phyloP scores from a whole-genome alignment of 495 filamentous ascomycete genomes.

The Aspergillus ellipticus region DNA sequence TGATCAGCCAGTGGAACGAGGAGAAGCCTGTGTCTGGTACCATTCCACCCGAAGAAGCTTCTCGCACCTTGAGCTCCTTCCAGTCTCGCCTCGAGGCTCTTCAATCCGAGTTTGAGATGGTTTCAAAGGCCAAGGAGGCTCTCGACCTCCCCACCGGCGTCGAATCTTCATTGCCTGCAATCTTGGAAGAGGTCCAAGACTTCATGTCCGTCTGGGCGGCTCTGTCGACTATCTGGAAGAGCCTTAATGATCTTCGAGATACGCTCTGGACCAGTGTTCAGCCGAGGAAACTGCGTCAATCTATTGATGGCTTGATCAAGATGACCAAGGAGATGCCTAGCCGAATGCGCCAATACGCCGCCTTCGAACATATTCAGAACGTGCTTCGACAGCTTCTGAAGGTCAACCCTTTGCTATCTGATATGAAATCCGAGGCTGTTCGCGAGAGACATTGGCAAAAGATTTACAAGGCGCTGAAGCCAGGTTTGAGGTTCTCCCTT shows the following conservation, averaged over 20 bases:
- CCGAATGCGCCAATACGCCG: conserved; percentile 97
- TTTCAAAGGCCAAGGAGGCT: conserved; percentile 92
- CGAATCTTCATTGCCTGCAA: conserved; percentile 70
- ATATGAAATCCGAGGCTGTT: conserved; percentile 96
- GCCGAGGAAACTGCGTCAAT: conserved; percentile 81
- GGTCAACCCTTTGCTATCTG: conserved; percentile 78
- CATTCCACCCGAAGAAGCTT: conserved; percentile 83
- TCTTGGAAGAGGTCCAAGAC: conserved; percentile 95
- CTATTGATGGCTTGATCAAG: conserved; percentile 87
- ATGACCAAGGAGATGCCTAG: conserved; percentile 99
- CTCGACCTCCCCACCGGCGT: conserved; percentile 78
- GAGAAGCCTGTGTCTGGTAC: conserved; percentile 95
- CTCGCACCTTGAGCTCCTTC: conserved; percentile 72
- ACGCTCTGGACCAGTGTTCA: conserved; percentile 89
- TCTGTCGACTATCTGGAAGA: conserved; percentile 94
- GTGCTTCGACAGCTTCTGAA: conserved; percentile 85
- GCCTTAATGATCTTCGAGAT: conserved; percentile 87
- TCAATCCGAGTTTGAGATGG: conserved; percentile 85
- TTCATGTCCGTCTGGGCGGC: conserved; percentile 98
- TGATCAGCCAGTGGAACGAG: conserved; percentile 81
- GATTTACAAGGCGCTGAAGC: conserved; percentile 92
- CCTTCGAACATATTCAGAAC: conserved; percentile 95
- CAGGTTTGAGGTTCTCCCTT: conserved; percentile 83
- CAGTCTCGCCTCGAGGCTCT: conserved; percentile 76
- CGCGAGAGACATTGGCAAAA: conserved; percentile 95